A percentile compares a stretch with the other conserved stretches of the same genome.
These are phyloP conservation scores for Blastocrithidia nonstop DNA, from an alignment of 208 protist species.

Conservation along the genomic window DNA sequence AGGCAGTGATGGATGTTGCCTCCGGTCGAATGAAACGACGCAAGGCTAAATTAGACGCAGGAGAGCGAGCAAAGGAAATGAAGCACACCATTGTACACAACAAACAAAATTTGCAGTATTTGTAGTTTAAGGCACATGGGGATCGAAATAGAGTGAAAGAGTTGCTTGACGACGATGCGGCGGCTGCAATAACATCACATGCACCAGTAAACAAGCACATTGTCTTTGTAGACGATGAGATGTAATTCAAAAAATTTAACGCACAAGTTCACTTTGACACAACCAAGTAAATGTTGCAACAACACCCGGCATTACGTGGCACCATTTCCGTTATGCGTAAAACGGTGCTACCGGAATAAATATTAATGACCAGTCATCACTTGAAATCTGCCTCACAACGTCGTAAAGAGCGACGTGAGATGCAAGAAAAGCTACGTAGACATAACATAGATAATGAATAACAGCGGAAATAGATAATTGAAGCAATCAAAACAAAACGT, in stretches of 20 bases:
- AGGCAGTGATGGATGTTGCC: slow-evolving; percentile 72
- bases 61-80: slow-evolving; percentile 37
- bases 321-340: slow-evolving; percentile 48
- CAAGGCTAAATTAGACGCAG: slow-evolving; percentile 7
- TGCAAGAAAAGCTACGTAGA: slow-evolving; percentile 40
- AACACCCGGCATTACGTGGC: slow-evolving; percentile 71
- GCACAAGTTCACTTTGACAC: slow-evolving; percentile 63
- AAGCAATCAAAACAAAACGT: slow-evolving; percentile 25
- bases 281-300: slow-evolving; percentile 69
- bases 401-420: slow-evolving; percentile 48
- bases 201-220: slow-evolving; percentile 71
- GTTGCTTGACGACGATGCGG: slow-evolving; percentile 60
- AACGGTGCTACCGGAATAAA: slow-evolving; percentile 70
- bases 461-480: slow-evolving; percentile 19
- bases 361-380: slow-evolving; percentile 41
- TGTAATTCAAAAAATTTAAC: slow-evolving; percentile 64
- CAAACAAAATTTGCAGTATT: slow-evolving; percentile 66
- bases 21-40: slow-evolving; percentile 69
- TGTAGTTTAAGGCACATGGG: slow-evolving; percentile 59
- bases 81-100: slow-evolving; percentile 51
- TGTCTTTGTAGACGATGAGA: slow-evolving; percentile 70
- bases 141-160: slow-evolving; percentile 51
- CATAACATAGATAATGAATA: slow-evolving; percentile 11
- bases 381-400: slow-evolving; percentile 55
- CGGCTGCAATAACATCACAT: slow-evolving; percentile 33